Evolutionary conservation across 2,329 filamentous ascomycete species (phyloP).

Genomic region (Aspergillus brasiliensis): DNA sequence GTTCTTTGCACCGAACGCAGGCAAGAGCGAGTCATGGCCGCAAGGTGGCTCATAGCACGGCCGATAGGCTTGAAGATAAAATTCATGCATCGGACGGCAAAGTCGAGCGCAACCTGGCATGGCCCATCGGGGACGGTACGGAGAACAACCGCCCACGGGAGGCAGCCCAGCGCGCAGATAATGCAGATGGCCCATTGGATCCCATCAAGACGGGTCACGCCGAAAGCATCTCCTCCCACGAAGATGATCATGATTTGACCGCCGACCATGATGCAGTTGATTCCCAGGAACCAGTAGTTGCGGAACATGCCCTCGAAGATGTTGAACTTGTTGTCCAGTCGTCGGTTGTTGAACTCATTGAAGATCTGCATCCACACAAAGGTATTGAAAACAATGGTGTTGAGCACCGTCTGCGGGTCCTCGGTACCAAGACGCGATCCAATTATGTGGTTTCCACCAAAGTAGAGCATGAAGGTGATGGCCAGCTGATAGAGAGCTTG

Average conservation of each 20-base stretch:
- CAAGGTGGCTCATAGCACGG: conserved; percentile 32
- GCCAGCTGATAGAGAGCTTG: conserved; percentile 86
- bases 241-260: conserved; percentile 90
- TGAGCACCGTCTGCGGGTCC: conserved; percentile 56
- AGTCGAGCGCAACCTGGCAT: conserved; percentile 46
- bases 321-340: conserved; percentile 92
- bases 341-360: conserved; percentile 96
- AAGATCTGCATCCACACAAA: conserved; percentile 99
- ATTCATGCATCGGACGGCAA: conserved; percentile 58
- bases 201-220: conserved; percentile 69
- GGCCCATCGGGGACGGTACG: conserved; percentile 77
- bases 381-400: conserved; percentile 92
- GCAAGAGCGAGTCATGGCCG: conserved; percentile 26
- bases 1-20: conserved; percentile 29
- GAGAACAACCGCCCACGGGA: conserved; percentile 79
- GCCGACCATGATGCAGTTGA: conserved; percentile 83
- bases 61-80: conserved; percentile 50
- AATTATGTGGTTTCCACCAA: conserved; percentile 66
- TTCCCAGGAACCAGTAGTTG: conserved; percentile 87
- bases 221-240: conserved; percentile 79
- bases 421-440: conserved; percentile 54
- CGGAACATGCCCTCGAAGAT: conserved; percentile 84
- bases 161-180: conserved; percentile 77
- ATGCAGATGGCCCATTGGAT: conserved; percentile 87
- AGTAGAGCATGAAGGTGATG: conserved; percentile 80